Evolutionary conservation across 495 filamentous ascomycete genomes (phyloP).

Genomic region (Geopyxis carbonaria): DNA sequence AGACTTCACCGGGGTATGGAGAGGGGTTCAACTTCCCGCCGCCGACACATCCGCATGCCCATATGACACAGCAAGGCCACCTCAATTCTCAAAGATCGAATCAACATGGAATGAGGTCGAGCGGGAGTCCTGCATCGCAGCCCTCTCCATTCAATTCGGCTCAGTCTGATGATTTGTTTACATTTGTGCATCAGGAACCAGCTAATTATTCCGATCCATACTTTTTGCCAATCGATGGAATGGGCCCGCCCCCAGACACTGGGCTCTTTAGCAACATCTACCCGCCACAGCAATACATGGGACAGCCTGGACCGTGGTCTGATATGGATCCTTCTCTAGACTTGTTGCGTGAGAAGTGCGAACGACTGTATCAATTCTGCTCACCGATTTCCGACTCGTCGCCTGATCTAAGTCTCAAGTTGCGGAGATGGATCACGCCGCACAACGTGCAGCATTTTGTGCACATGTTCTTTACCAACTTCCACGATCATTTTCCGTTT

Average conservation of each 20-base stretch:
- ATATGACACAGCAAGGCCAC: conserved; percentile 11
- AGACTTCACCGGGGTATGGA: conserved; percentile 14
- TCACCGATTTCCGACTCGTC: conserved; percentile 10
- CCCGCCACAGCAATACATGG: too few species aligned
- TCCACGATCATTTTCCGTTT: conserved; percentile 50
- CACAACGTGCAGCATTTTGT: conserved; percentile 46
- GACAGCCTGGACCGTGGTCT: neutral
- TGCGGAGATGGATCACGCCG: conserved; percentile 34
- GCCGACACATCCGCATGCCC: conserved; percentile 19
- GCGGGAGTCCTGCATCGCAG: too few species aligned
- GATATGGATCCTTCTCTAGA: too few species aligned
- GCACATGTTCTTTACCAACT: conserved; percentile 39
- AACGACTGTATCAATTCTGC: conserved; percentile 35
- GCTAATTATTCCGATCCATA: too few species aligned
- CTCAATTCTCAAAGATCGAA: too few species aligned
- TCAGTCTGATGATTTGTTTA: too few species aligned
- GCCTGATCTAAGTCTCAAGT: conserved; percentile 15
- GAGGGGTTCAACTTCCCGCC: conserved; percentile 24
- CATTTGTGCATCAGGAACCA: too few species aligned
- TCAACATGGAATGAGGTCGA: too few species aligned
- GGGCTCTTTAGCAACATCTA: too few species aligned
- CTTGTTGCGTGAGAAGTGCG: conserved; percentile 34
- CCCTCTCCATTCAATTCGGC: too few species aligned
- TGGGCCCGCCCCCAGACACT: too few species aligned
- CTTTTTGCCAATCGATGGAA: too few species aligned